Percentiles rank a stretch among this genome's conserved stretches.
phyloP scores from a whole-genome alignment of 2,329 filamentous ascomycete species.

The Cytospora piceae region DNA sequence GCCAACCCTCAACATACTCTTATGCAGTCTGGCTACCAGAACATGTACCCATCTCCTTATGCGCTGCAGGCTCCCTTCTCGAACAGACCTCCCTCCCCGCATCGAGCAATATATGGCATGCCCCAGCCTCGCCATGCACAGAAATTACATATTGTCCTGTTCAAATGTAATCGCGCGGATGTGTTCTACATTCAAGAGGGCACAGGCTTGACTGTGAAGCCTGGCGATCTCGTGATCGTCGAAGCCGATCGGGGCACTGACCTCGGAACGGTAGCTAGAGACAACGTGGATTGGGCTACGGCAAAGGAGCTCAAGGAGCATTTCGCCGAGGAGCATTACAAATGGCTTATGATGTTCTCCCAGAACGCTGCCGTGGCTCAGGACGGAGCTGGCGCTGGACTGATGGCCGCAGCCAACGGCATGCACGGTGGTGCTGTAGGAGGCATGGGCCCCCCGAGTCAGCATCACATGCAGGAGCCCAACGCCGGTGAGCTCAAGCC shows the following conservation, averaged over 20 bases:
- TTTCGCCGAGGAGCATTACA: conserved; percentile 93
- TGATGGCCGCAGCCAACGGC: conserved; percentile 66
- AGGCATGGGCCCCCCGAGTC: conserved; percentile 75
- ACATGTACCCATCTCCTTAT: conserved; percentile 53
- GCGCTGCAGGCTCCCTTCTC: conserved; percentile 49
- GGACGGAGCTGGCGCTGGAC: conserved; percentile 63
- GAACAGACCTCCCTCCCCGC: conserved; percentile 62
- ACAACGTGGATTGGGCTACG: conserved; percentile 84
- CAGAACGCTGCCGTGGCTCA: conserved; percentile 70
- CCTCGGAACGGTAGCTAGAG: conserved; percentile 86
- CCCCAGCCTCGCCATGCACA: conserved; percentile 67
- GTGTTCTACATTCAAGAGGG: conserved; percentile 98
- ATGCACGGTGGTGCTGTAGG: conserved; percentile 73
- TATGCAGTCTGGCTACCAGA: conserved; percentile 43
- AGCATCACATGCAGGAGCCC: conserved; percentile 74
- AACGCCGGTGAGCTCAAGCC: conserved; percentile 81
- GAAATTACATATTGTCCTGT: conserved; percentile 85
- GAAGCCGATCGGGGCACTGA: conserved; percentile 97
- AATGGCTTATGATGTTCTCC: conserved; percentile 99
- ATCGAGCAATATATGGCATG: conserved; percentile 64
- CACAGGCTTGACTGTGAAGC: conserved; percentile 86
- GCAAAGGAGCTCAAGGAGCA: conserved; percentile 90
- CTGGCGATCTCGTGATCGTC: conserved; percentile 93
- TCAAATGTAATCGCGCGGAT: conserved; percentile 94
- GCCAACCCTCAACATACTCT: conserved; percentile 43